Conservation (phyloP, 345 rosid species). For the Excoecaria cochinchinensis region DNA sequence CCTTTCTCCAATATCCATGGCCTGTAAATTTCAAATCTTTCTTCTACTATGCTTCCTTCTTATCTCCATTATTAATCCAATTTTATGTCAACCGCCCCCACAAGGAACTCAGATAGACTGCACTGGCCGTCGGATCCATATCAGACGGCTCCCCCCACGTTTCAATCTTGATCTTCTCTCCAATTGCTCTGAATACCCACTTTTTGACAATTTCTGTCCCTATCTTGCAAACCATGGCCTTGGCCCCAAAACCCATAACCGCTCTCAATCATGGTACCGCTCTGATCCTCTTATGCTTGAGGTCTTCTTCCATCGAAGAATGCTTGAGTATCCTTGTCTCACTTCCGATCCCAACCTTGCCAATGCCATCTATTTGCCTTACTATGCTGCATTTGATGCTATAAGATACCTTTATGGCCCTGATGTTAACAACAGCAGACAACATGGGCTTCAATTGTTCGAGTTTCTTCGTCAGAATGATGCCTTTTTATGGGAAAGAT, state of each 20-base stretch:
- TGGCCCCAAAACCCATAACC: conserved; percentile 77
- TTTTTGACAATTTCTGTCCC: conserved; percentile 64
- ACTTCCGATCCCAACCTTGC: conserved; percentile 71
- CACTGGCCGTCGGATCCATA: conserved; percentile 78
- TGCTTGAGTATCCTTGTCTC: conserved; percentile 84
- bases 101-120: conserved; percentile 31
- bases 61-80: conserved; percentile 3
- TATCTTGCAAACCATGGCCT: conserved; percentile 83
- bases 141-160: conserved; percentile 66
- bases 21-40: conserved; percentile 12
- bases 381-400: conserved; percentile 76
- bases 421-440: conserved; percentile 61
- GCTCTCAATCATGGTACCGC: conserved; percentile 83
- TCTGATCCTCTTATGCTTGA: conserved; percentile 76
- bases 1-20: conserved; percentile 5
- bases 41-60: conserved; percentile 7
- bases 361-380: conserved; percentile 72
- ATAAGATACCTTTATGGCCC: conserved; percentile 75
- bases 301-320: conserved; percentile 75
- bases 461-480: conserved; percentile 41
- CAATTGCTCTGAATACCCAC: conserved; percentile 66
- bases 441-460: conserved; percentile 70
- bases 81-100: neutral
- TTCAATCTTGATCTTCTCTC: conserved; percentile 88
- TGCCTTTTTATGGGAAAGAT: conserved; percentile 56